Evolutionary conservation across 83 land plant genomes (phyloP).

Genomic region (Larix sibirica): DNA sequence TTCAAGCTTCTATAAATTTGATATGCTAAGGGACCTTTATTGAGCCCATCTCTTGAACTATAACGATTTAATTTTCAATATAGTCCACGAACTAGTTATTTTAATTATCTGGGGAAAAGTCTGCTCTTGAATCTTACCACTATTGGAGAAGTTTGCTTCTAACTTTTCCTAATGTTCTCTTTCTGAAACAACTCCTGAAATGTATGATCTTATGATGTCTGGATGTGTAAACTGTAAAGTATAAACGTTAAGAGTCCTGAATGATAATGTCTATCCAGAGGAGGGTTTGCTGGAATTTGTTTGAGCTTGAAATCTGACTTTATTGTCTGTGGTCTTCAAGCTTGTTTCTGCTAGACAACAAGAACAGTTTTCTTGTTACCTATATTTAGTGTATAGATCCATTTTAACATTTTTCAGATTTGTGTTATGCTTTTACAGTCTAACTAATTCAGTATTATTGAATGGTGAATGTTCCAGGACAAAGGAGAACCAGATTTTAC

Average conservation of each 20-base stretch:
- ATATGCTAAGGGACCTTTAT: background rate
- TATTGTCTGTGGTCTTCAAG: background rate
- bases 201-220: background rate
- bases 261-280: background rate
- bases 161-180: background rate
- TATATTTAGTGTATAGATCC: background rate
- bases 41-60: background rate
- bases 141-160: background rate
- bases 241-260: background rate
- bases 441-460: background rate
- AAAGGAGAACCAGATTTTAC: conserved; percentile 30
- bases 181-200: background rate
- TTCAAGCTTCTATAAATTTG: background rate
- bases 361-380: background rate
- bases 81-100: too few species aligned
- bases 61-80: background rate
- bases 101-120: background rate
- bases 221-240: too few species aligned
- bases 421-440: background rate
- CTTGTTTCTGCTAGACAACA: background rate
- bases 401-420: background rate
- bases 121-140: background rate
- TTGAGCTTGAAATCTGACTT: background rate
- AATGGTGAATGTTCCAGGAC: conserved; percentile 6
- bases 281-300: background rate